Base-by-base conservation (phyloP, 768 basidiomycete species). In the Terana coerulea region DNA sequence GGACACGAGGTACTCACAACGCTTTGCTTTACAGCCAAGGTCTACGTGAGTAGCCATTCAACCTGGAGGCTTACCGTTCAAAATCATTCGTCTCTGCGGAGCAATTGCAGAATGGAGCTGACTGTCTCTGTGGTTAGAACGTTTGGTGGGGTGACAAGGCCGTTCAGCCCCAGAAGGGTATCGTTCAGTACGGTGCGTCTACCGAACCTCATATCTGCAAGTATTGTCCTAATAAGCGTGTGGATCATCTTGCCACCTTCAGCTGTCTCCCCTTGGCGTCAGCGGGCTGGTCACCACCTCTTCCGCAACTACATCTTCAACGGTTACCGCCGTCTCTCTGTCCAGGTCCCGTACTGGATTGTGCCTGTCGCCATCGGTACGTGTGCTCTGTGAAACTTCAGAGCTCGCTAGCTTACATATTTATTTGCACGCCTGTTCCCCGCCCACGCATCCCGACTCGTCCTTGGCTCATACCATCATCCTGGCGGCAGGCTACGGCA, bases 141-240 rank as follows among this genome's bases (percentile, higher is more conserved):
- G 74, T 84, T 46, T 97, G 93, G 93, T 97, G 93, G 92, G 93
- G 92, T 72, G 84, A 88, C 70, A 71, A 70, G 55, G 78, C 79
- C 54, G 72, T 77, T 37, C 75, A 75, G 60, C 84, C 81, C 66
- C 84, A 86, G 63, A 91, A 79, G 71, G 92, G 93, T 47, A 76
- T 95, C 52, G 73, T 80, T 45, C 71, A 76, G 62, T 97, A 95
- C 77, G 78, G 94, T 95, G 63, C 72, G 91, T 81, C 15, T 8
- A 34, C 37, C 43, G 31, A 29, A 22, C 24, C 34, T 12, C 43
- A 37, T 29, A 24, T 14, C 7, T 26, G 30, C 25, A 25, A 46
- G 7, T 6, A n/a, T 25, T 5, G 30, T 33, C 8, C 45, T 26
- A 26, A 29, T 37, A 3, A 47, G 31, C 42, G 45, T 14, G 12